Evolutionary conservation across 2,329 filamentous ascomycete genomes (phyloP), one percentile per base, ranked within the genome.

Genomic region (Emmonsiellopsis sp.): DNA sequence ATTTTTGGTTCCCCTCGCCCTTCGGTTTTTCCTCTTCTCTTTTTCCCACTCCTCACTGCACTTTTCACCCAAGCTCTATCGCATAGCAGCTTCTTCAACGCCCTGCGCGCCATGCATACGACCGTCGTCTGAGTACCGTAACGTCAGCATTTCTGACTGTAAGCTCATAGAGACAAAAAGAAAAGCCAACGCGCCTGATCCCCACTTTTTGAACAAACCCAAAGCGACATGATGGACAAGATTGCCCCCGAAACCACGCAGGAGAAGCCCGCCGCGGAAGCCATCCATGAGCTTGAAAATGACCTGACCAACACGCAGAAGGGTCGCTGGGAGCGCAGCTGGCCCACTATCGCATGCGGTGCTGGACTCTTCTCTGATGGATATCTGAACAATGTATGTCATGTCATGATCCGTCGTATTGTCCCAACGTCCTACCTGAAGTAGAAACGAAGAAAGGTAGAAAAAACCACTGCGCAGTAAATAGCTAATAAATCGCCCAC

Each of bases 301-400:
- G 20, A 50, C n/a, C 54, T 57, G 3, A 51, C 55, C 7, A 55
- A 53, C 31, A 51, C 40, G 1, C 13, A 40, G 42, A 73, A 75
- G 54, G 63, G 64, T 47, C 69, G 73, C 54, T 78, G 75, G 79
- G 73, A 81, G 58, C 74, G 80, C 47, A 73, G 79, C 15, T 84
- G 81, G 78, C 89, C 90, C 11, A 86, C 89, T 1, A 85, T 95
- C 61, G 90, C 90, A 43, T 95, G 89, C 65, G 91, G 91, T 59
- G 87, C 90, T 50, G 91, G 91, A 63, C 78, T 95, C 1, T 95
- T 95, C 71, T 90, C 86, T 26, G 91, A 95, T 69, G 91, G 91
- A 13, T 95, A 95, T 69, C 81, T 95, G 66, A 94, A 95, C 71
- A 89, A 88, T 64, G 87, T 89, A 72, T 62, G 73, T 65, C 34